Percentiles rank a stretch among this genome's conserved stretches.
phyloP scores from a whole-genome alignment of 1,139 yeast species.

The Suhomyces chickasaworum region DNA sequence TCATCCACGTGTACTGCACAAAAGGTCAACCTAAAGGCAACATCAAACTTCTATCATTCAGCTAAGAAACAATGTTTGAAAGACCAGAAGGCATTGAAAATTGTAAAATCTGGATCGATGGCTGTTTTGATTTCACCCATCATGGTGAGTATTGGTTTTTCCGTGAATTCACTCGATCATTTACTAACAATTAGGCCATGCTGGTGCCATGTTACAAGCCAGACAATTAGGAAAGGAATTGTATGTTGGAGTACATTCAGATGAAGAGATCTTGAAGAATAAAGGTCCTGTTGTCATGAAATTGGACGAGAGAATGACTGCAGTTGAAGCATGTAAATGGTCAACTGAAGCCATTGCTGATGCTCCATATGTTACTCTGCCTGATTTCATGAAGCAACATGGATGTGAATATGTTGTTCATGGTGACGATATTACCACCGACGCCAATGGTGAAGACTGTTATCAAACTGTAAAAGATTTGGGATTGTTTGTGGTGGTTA shows the following conservation, averaged over 20 bases:
- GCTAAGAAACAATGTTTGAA: slow-evolving; percentile 32
- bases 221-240: slow-evolving; percentile 73
- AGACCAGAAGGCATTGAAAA: slow-evolving; percentile 50
- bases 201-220: slow-evolving; percentile 95
- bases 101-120: slow-evolving; percentile 83
- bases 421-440: slow-evolving; percentile 97
- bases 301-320: slow-evolving; percentile 72
- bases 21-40: neutral
- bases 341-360: slow-evolving; percentile 66
- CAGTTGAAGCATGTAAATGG: slow-evolving; percentile 94
- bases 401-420: slow-evolving; percentile 90
- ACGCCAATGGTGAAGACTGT: slow-evolving; percentile 92
- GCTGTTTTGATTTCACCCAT: slow-evolving; percentile 96
- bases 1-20: neutral
- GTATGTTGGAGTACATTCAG: slow-evolving; percentile 88
- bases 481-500: slow-evolving; percentile 87
- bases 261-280: slow-evolving; percentile 76
- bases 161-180: too few species aligned
- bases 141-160: slow-evolving; percentile 62
- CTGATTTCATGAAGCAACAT: slow-evolving; percentile 70
- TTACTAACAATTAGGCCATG: slow-evolving; percentile 56
- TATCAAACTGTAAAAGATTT: slow-evolving; percentile 79
- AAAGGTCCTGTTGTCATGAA: slow-evolving; percentile 96
- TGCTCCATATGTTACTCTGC: slow-evolving; percentile 97
- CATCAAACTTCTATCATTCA: neutral